phyloP scores from a whole-genome alignment of 75 land plant genomes.

The Isoetes taiwanensis region DNA sequence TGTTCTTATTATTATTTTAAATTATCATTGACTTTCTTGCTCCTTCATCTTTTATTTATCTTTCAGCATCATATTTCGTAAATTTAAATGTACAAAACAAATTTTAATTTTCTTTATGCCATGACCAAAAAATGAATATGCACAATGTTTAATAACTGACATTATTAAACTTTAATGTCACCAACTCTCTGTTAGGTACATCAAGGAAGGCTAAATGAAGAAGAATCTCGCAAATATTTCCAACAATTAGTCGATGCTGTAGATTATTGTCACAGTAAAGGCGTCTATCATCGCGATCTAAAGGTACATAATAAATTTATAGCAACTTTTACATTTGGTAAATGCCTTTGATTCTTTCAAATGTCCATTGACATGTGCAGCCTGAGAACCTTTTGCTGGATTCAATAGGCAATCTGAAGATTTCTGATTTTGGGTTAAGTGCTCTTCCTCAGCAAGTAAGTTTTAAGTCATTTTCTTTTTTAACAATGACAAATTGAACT shows the following conservation, averaged over 20 bases:
- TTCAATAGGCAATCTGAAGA: constrained; percentile 69
- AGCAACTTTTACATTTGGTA: neutral
- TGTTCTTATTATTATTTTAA: neutral
- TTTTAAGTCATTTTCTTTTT: neutral
- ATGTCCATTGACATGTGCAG: constrained; percentile 23
- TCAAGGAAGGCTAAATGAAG: constrained; percentile 57
- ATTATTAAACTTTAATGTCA: neutral
- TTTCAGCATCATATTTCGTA: too few relatives aligned
- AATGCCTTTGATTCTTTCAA: too few relatives aligned
- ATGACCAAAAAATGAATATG: neutral
- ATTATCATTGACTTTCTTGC: too few relatives aligned
- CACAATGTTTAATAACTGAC: neutral
- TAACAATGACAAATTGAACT: neutral
- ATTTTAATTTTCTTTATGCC: too few relatives aligned
- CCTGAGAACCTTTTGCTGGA: constrained; percentile 82
- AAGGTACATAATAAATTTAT: constrained; percentile 39
- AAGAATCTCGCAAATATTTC: constrained; percentile 57
- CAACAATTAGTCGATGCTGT: constrained; percentile 86
- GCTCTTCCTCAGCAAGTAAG: constrained; percentile 57
- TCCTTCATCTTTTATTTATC: too few relatives aligned
- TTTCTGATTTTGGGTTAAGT: constrained; percentile 84
- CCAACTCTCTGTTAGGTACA: constrained; percentile 31
- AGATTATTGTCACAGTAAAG: constrained; percentile 75
- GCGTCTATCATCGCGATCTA: constrained; percentile 74
- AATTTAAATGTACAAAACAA: too few relatives aligned